Conservation (phyloP, 257 asterid genomes). For the Solanum corneliomulleri region DNA sequence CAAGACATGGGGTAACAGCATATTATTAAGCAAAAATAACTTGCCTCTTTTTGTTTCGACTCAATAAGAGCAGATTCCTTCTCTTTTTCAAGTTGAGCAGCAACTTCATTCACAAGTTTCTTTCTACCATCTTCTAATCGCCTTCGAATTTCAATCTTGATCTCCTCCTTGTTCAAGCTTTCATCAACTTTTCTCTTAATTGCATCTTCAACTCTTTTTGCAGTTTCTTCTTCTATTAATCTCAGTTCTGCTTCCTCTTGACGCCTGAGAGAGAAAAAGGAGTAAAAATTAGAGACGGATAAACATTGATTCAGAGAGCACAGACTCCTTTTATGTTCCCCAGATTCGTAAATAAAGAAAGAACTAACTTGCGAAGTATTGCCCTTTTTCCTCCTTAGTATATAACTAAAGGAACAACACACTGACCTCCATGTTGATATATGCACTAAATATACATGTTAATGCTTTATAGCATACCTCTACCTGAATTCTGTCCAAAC, state of each 20-base stretch:
- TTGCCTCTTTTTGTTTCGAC: conserved; percentile 69
- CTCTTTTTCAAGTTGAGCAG: conserved; percentile 74
- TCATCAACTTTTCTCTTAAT: conserved; percentile 71
- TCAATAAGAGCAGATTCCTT: conserved; percentile 59
- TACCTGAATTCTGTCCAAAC: conserved; percentile 93
- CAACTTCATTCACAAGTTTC: conserved; percentile 67
- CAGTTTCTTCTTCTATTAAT: conserved; percentile 93
- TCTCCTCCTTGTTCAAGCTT: conserved; percentile 53
- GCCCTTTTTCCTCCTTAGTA: conserved; percentile 16
- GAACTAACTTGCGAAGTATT: conserved; percentile 7
- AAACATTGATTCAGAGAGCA: not conserved
- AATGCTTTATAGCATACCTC: conserved; percentile 88
- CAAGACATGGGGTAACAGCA: not conserved
- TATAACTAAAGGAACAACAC: conserved; percentile 47
- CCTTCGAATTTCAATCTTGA: conserved; percentile 52
- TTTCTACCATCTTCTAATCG: conserved; percentile 77
- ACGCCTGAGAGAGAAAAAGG: conserved; percentile 41
- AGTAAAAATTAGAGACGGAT: conserved; percentile 10
- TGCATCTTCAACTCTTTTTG: conserved; percentile 65
- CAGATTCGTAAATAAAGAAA: conserved; percentile 1
- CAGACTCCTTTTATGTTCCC: not conserved
- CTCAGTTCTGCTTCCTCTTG: conserved; percentile 87
- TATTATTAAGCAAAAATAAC: conserved; percentile 7
- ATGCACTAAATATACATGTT: conserved; percentile 62
- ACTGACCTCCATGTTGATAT: conserved; percentile 86